A percentile compares a stretch with the other conserved stretches of the same genome.
Conservation (phyloP, 2,329 filamentous ascomycete species). For the Cordyceps pruinosa region DNA sequence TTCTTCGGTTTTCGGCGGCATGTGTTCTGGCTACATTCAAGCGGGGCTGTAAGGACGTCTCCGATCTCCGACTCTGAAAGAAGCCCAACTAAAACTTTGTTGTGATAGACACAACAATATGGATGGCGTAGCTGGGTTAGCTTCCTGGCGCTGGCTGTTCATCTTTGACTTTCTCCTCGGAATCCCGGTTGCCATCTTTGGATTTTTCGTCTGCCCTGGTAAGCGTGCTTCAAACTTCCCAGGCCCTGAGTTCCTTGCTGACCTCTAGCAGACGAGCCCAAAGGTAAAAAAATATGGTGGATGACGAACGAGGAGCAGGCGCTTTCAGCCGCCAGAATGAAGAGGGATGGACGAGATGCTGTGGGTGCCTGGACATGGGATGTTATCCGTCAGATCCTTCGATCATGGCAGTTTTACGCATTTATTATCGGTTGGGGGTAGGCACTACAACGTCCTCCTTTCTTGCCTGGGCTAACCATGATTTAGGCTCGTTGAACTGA, state of each 20-base stretch:
- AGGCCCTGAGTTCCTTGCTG: background rate
- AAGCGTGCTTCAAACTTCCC: background rate
- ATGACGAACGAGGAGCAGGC: conserved; percentile 9
- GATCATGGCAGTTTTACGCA: conserved; percentile 13
- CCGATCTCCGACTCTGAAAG: background rate
- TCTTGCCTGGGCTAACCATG: background rate
- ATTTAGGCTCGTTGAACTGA: conserved; percentile 7
- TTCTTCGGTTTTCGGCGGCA: conserved; percentile 43
- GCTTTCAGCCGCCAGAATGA: conserved; percentile 3
- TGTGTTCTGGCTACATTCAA: conserved; percentile 31
- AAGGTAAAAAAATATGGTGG: conserved; percentile 13
- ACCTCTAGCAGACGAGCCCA: conserved; percentile 7
- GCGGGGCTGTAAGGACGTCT: conserved; percentile 21
- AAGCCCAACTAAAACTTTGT: background rate
- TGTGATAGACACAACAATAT: conserved; percentile 23
- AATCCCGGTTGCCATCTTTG: conserved; percentile 26
- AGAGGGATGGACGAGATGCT: conserved; percentile 9
- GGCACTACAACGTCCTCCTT: background rate
- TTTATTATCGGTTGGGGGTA: conserved; percentile 14
- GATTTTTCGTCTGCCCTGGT: conserved; percentile 12
- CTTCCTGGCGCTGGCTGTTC: conserved; percentile 33
- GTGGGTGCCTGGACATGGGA: conserved; percentile 9
- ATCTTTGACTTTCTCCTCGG: conserved; percentile 31
- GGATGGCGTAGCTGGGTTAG: conserved; percentile 27
- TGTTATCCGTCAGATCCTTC: conserved; percentile 1